phyloP scores from a whole-genome alignment of 2,329 filamentous ascomycete genomes.

The Rasamsonia emersonii region DNA sequence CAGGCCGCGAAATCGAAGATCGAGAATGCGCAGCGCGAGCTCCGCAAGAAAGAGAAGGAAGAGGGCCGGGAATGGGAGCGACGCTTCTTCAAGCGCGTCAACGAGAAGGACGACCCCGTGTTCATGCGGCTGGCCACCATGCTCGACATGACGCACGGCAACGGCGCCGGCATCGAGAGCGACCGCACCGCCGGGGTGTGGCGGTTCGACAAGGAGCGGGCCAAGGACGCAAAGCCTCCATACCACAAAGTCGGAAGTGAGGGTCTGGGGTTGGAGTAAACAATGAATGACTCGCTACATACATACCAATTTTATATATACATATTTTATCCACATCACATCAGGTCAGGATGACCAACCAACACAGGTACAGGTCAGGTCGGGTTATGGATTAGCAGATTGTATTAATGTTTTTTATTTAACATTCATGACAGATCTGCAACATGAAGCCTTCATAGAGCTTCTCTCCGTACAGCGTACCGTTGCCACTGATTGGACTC shows the following conservation, averaged over 20 bases:
- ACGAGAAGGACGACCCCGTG: conserved; percentile 27
- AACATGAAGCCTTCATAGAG: too few relatives aligned
- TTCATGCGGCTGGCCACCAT: conserved; percentile 36
- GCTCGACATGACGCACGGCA: conserved; percentile 34
- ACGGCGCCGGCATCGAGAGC: conserved; percentile 41
- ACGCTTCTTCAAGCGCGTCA: conserved; percentile 60
- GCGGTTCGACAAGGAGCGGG: conserved; percentile 55
- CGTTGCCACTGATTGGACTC: too few relatives aligned
- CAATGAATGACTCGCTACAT: not conserved
- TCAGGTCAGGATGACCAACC: too few relatives aligned
- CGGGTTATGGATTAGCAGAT: too few relatives aligned
- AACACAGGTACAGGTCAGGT: too few relatives aligned
- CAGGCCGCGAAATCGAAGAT: conserved; percentile 76
- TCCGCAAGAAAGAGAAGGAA: conserved; percentile 64
- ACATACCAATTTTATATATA: too few relatives aligned
- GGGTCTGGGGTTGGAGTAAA: conserved; percentile 28
- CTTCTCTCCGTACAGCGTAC: too few relatives aligned
- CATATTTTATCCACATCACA: too few relatives aligned
- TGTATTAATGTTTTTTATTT: too few relatives aligned
- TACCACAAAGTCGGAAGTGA: conserved; percentile 33
- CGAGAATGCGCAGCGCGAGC: conserved; percentile 75
- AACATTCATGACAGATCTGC: too few relatives aligned
- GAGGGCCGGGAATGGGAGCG: conserved; percentile 72
- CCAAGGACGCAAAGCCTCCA: conserved; percentile 32
- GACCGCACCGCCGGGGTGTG: conserved; percentile 63